These are phyloP conservation scores for Fomitiporia mediterranea DNA, from an alignment of 1,284 basidiomycete genomes.

Conservation along the genomic window DNA sequence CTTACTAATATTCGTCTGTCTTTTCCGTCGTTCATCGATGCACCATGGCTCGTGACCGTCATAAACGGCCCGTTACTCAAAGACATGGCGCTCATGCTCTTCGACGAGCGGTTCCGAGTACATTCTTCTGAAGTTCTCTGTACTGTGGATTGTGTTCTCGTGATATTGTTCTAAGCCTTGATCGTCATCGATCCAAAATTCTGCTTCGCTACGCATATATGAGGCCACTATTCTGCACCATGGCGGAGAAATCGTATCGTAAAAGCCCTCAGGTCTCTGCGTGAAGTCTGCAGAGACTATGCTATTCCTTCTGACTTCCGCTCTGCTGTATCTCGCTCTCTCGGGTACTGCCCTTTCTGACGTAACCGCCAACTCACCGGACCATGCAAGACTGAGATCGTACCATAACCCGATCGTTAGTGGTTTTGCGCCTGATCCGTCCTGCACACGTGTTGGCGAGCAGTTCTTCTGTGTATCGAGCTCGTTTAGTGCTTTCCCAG, in stretches of 20 bases:
- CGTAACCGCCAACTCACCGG: not conserved
- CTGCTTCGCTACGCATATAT: too few relatives aligned
- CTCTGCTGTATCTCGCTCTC: not conserved
- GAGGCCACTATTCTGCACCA: too few relatives aligned
- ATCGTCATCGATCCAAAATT: too few relatives aligned
- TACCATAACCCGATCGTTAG: conserved; percentile 19
- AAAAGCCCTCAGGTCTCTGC: too few relatives aligned
- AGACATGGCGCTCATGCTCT: not conserved
- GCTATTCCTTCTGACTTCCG: too few relatives aligned
- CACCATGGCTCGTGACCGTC: not conserved
- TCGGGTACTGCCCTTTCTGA: not conserved
- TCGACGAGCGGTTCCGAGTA: not conserved
- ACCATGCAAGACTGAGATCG: not conserved
- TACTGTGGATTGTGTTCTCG: not conserved
- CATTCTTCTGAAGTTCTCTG: not conserved
- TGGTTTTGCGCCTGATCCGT: conserved; percentile 19
- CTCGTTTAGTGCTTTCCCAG: conserved; percentile 27
- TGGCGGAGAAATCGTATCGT: too few relatives aligned
- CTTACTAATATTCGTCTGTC: too few relatives aligned
- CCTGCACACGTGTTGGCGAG: conserved; percentile 16
- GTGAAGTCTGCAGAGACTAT: too few relatives aligned
- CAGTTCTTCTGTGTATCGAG: conserved; percentile 21
- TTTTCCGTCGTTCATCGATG: too few relatives aligned
- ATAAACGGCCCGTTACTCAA: not conserved
- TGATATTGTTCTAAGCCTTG: not conserved